Evolutionary conservation across 2,329 filamentous ascomycete genomes (phyloP), one percentile per base, ranked within the genome.

Genomic region (Dactylellina sp.): DNA sequence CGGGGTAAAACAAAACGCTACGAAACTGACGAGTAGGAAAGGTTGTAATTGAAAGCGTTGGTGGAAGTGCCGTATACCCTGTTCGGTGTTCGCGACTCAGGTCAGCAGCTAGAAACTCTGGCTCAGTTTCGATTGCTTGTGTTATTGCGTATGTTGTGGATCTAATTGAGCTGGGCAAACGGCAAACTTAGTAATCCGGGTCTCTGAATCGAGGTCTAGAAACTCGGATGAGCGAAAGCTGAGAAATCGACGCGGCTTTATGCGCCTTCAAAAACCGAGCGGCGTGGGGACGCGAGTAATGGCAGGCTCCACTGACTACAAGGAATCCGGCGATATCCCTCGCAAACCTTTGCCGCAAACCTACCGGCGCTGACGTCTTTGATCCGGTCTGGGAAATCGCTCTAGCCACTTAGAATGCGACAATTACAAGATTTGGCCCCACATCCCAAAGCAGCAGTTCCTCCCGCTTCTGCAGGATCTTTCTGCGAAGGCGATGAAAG

Each of bases 291-390:
- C 70, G 61, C 70, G 70, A 74, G 70, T 74, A 74, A 74, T 74
- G 70, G n/a, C 70, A 66, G 46, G 55, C 70, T 62, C 70, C 70
- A 74, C 61, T 40, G 7, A 7, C 12, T 55, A 46, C 40, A 44
- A 61, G 70, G 70, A 74, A 74, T 66, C 70, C 70, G 70, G 61
- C 70, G 70, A 74, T 74, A 74, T 74, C 70, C 68, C 70, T 74
- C 70, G 61, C 55, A 66, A 74, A 74, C 68, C 53, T 72, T 39
- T 72, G 68, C 66, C 62, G 66, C 57, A 71, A 65, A 72, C 18
- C 47, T 55, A 61, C 70, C 70, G 70, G 61, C 49, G 28, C 49
- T 66, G 70, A 74, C 70, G 70, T 74, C 70, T 62, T 66, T 56
- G 56, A 62, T 62, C 70, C 55, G 53, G 60, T 53, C 46, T 60